A percentile compares a stretch with the other conserved stretches of the same genome.
Evolutionary conservation across 805 yeast genomes (phyloP).

Genomic region (Ascoidea rubescens): DNA sequence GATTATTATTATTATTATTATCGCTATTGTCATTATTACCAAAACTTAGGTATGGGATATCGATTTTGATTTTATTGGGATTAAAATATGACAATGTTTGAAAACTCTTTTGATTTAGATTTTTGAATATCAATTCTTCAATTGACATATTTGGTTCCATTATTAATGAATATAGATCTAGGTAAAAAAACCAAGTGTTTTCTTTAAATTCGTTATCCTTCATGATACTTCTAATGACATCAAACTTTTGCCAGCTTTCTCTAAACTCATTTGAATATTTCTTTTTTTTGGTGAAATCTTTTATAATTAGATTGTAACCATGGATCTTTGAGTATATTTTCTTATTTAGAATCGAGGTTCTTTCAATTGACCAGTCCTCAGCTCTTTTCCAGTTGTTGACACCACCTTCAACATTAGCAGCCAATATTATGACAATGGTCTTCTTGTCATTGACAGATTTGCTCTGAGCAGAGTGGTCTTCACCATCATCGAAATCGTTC

Average conservation of each 20-base stretch:
- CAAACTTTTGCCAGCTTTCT: conserved; percentile 31
- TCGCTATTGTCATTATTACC: conserved; percentile 11
- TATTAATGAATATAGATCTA: conserved; percentile 25
- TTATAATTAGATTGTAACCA: conserved; percentile 32
- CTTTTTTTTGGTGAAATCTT: conserved; percentile 31
- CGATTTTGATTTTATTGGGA: conserved; percentile 20
- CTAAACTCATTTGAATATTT: conserved; percentile 35
- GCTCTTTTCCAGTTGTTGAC: conserved; percentile 25
- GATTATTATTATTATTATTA: no score
- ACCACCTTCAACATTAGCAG: conserved; percentile 28
- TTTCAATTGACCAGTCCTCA: conserved; percentile 31
- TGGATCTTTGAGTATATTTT: conserved; percentile 32
- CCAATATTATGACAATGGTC: conserved; percentile 22
- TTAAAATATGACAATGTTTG: conserved; percentile 23
- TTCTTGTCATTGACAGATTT: conserved; percentile 13
- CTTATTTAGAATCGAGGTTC: conserved; percentile 32
- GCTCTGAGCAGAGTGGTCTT: background rate
- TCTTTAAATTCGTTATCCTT: conserved; percentile 14
- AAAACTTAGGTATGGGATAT: conserved; percentile 17
- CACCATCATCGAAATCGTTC: conserved; percentile 5
- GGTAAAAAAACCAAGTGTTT: conserved; percentile 27
- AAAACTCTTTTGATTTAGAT: conserved; percentile 16
- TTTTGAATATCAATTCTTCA: conserved; percentile 21
- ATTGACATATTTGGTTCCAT: conserved; percentile 25
- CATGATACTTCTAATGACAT: conserved; percentile 21